Base-by-base conservation (phyloP, 352 stramenopile genomes). In the Globisporangium perplexum region DNA sequence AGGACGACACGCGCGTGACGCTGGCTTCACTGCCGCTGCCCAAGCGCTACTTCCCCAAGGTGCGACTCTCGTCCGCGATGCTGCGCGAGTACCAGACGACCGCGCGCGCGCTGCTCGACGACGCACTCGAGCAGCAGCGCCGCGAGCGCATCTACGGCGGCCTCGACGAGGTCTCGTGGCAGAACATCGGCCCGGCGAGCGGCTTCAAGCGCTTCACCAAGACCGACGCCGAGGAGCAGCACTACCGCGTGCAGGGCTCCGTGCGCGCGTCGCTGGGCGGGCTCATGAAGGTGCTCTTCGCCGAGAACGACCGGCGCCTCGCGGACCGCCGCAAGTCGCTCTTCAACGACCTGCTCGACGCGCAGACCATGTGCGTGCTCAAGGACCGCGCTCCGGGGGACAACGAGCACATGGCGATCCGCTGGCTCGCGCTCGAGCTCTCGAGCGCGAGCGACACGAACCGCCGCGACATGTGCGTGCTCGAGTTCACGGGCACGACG, bases 401-500 rank as follows among this genome's bases (percentile, higher is more conserved):
- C 41, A 69, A 83, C 28, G 73, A 86, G 43, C 77, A 89, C 64
- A 59, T 92, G 56, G 70, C 71, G 24, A 71, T 92, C 22, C 81
- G 80, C 3, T 92, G 82, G 82, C 68, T 87, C 49, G 82, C 79
- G 31, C 71, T 83, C 49, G 75, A 82, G 48, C 53, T 89, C 47
- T 69, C 66, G 52, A 77, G 62, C 35, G 61, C 68, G 52, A 77
- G 64, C 33, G 71, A 74, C 24, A 62, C 72, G 41, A 65, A 79
- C 57, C 61, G 74, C 35, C 71, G 77, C 38, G 82, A 92, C 59
- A 81, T 81, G 71, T 88, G 77, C 62, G 67, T 77, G 39, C 63
- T 92, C 43, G 82, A 92, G 62, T 88, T 77, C 61, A 83, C 79
- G 10, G 82, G 81, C 15, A 67, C 84, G 45, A 77, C 77, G 4